A percentile compares a stretch with the other conserved stretches of the same genome.
These are phyloP conservation scores for Postia placenta DNA, from an alignment of 768 basidiomycete species.

Conservation along the genomic window DNA sequence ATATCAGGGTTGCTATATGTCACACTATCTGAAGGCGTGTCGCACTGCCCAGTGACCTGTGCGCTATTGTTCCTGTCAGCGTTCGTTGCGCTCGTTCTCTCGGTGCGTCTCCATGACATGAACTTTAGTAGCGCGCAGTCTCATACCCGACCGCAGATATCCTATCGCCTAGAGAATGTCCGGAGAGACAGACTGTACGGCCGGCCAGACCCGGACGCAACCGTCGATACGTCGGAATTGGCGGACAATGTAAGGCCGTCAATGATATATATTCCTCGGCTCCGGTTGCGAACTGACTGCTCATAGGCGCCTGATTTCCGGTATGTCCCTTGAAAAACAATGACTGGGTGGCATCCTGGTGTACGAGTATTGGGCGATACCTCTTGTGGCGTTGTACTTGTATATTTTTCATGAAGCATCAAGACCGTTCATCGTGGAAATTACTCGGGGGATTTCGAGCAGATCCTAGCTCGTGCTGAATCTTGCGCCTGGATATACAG, in stretches of 20 bases:
- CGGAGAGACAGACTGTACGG: slow-evolving; percentile 20
- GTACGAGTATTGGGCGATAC: no score
- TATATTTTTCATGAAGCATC: no score
- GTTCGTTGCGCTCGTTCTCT: slow-evolving; percentile 13
- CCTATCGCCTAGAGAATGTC: slow-evolving; percentile 12
- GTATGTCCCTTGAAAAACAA: slow-evolving; percentile 6
- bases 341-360: not conserved
- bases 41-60: slow-evolving; percentile 11
- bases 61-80: slow-evolving; percentile 17
- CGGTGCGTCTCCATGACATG: slow-evolving; percentile 8
- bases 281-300: no score
- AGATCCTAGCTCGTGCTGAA: no score
- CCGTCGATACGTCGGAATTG: slow-evolving; percentile 20
- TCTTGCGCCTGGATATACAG: no score
- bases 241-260: slow-evolving; percentile 21
- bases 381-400: no score
- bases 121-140: not conserved
- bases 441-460: no score
- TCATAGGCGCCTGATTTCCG: slow-evolving; percentile 10
- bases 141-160: not conserved
- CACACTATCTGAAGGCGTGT: no score
- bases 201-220: slow-evolving; percentile 15
- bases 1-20: no score
- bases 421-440: no score
- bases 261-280: no score